Evolutionary conservation across 1,139 yeast species (phyloP).

Genomic region (Candida pseudoviswanathii): DNA sequence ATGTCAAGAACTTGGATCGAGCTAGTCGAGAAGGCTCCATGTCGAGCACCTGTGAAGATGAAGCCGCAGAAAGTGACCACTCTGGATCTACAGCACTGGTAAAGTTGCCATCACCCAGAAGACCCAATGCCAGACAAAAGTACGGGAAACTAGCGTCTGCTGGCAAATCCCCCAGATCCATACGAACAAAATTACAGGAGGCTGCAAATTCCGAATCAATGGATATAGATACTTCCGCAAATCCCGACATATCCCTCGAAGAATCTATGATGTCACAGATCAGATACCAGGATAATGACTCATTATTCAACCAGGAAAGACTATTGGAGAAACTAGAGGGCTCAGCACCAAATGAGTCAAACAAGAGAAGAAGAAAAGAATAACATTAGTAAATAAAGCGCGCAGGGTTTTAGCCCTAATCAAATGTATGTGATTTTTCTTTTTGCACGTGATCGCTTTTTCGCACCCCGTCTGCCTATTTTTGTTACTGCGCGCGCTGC

Average conservation of each 20-base stretch:
- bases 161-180: conserved; percentile 13
- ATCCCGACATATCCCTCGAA: conserved; percentile 22
- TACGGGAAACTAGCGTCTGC: conserved; percentile 34
- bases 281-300: conserved; percentile 33
- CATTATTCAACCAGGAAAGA: conserved; percentile 28
- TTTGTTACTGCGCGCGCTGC: neutral
- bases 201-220: conserved; percentile 5
- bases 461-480: neutral
- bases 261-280: conserved; percentile 31
- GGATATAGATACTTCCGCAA: neutral
- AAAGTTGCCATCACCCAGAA: conserved; percentile 44
- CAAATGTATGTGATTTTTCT: neutral
- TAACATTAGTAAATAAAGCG: neutral
- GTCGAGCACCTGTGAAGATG: conserved; percentile 6
- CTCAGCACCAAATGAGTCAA: neutral
- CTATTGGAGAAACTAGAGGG: conserved; percentile 27
- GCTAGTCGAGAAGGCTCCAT: conserved; percentile 5
- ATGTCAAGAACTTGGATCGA: conserved; percentile 23
- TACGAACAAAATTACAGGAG: conserved; percentile 11
- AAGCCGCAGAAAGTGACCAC: neutral
- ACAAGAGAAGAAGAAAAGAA: conserved; percentile 8
- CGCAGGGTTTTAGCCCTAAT: conserved; percentile 13
- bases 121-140: conserved; percentile 31
- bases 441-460: conserved; percentile 8
- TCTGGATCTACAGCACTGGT: conserved; percentile 14